Conservation (phyloP, 83 land plant genomes). For the Diphasiastrum complanatum region DNA sequence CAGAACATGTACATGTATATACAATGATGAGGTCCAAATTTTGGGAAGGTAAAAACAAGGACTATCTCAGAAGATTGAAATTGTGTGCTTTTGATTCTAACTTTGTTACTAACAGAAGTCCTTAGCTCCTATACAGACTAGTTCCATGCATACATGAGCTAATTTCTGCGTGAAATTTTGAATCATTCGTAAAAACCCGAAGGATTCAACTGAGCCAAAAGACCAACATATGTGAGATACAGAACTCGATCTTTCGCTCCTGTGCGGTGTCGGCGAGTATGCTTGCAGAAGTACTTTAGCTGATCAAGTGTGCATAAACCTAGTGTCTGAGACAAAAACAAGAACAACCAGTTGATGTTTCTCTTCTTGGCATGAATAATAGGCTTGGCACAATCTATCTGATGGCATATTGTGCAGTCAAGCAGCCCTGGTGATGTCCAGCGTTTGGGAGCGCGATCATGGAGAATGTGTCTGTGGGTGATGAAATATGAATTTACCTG, state of each 20-base stretch:
- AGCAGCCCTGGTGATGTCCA: slow-evolving; percentile 61
- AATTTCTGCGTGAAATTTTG: too few species aligned
- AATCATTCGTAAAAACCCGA: too few species aligned
- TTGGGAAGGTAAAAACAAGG: too few species aligned
- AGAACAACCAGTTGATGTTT: slow-evolving; percentile 74
- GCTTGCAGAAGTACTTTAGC: slow-evolving; percentile 89
- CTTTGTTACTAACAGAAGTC: too few species aligned
- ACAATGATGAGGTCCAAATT: too few species aligned
- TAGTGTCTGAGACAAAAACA: slow-evolving; percentile 60
- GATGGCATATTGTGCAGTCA: slow-evolving; percentile 46
- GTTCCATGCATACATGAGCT: too few species aligned
- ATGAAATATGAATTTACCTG: slow-evolving; percentile 33
- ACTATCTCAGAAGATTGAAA: too few species aligned
- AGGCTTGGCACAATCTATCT: slow-evolving; percentile 53
- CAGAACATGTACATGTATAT: too few species aligned
- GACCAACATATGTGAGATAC: slow-evolving; percentile 56
- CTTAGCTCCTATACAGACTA: too few species aligned
- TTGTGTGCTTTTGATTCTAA: too few species aligned
- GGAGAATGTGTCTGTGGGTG: slow-evolving; percentile 35
- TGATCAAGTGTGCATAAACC: slow-evolving; percentile 71
- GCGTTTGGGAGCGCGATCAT: slow-evolving; percentile 51
- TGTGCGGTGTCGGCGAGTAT: slow-evolving; percentile 64
- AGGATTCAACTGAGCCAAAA: slow-evolving; percentile 57
- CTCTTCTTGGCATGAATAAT: slow-evolving; percentile 50
- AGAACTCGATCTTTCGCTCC: slow-evolving; percentile 82